Conservation (phyloP, 495 filamentous ascomycete genomes). For the Penicillium subrubescens region DNA sequence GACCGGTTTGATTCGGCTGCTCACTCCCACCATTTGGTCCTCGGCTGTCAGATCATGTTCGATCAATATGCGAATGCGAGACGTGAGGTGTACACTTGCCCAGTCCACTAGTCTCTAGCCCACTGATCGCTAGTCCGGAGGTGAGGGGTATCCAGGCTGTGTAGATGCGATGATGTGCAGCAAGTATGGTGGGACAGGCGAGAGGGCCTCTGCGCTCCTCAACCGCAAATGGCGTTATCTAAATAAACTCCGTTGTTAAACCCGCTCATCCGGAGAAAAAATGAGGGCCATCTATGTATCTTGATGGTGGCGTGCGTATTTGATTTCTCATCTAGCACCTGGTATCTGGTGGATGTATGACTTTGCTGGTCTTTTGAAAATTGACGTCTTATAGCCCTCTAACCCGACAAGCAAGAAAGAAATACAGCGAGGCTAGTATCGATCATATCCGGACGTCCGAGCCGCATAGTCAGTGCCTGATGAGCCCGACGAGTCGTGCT, state of each 20-base stretch:
- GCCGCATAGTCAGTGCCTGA: conserved; percentile 38
- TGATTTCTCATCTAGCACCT: background rate
- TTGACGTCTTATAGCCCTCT: background rate
- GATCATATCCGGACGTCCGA: conserved; percentile 33
- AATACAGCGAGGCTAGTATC: conserved; percentile 15
- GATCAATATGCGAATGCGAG: background rate
- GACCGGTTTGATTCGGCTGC: conserved; percentile 22
- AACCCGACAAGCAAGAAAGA: background rate
- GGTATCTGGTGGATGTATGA: background rate
- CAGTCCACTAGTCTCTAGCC: background rate
- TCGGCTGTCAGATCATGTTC: conserved; percentile 15
- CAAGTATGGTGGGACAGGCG: background rate
- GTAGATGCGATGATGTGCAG: background rate
- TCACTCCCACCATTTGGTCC: background rate
- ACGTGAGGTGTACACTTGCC: background rate
- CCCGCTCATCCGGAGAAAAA: background rate
- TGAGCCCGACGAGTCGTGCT: conserved; percentile 31
- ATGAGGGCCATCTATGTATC: background rate
- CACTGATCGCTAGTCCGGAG: background rate
- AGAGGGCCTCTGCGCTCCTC: background rate
- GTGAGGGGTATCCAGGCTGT: background rate
- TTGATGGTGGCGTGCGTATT: background rate
- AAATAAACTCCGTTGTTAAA: background rate
- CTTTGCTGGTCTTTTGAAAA: background rate
- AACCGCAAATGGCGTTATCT: background rate